Base-by-base conservation (phyloP, 768 basidiomycete genomes). In the Rhodosporidiobolus sp. region DNA sequence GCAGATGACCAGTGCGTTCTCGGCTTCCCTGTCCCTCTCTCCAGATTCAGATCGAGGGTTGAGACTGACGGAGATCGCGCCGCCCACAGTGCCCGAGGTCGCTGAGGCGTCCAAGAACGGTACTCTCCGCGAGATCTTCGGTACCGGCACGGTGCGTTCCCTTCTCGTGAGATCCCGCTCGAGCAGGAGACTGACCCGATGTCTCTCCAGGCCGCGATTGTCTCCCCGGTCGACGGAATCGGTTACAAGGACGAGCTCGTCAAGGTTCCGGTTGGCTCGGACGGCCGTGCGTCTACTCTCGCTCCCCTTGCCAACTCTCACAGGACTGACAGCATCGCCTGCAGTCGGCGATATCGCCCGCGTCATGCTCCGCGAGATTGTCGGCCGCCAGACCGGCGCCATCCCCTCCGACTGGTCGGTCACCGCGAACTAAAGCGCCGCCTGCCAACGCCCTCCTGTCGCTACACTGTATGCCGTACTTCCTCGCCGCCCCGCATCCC, bases 61-160 rank as follows among this genome's bases (percentile, higher is more conserved):
- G 48, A 35, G 20, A 72, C 7, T 50, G 49, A 52, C 19, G 3
- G 65, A 32, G 1, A 4, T 53, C 2, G 3, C 38, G 24, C 3
- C 22, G 38, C 35, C 22, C 48, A 16, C 55, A 67, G 68, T 84
- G 82, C 68, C 80, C 7, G 86, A 91, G 64, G 77, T 91, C 53
- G 79, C 80, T 24, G 76, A 79, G 28, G 83, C 82, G 69, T 82
- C 86, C 16, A 77, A 85, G 67, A 81, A 86, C n/a, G 90, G 89
- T 19, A 83, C 81, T 20, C 84, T 97, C 17, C 84, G 88, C 30
- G 94, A 97, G 81, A 84, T 90, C 22, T 91, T 97, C 78, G 89
- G 90, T 57, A 86, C 90, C 45, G 94, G 94, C 79, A 84, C 83
- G 17, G 82, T 63, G 9, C 0, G 71, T 81, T 30, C 57, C 38